Base-by-base conservation (phyloP, 1,139 yeast species). In the Hyphopichia wangnamkhiaoensis region DNA sequence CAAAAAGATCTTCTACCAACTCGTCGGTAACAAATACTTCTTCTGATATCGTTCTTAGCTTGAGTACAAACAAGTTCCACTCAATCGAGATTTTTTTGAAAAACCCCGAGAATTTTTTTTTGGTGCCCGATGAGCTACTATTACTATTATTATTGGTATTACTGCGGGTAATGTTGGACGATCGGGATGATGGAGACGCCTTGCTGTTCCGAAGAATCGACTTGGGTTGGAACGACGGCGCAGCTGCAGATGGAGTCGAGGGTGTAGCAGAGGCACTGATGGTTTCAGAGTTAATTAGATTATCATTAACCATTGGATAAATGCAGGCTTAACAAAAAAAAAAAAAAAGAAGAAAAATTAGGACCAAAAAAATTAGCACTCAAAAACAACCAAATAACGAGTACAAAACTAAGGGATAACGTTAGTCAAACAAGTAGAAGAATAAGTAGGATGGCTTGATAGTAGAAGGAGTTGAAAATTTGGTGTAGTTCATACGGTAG, bases 11-110 rank as follows among this genome's bases (percentile, higher is more conserved):
- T 16, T 65, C 71, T 1, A 71, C 59, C 1, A 59, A 54, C 44
- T 70, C 76, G 52, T 73, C 74, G 14, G 68, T 61, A 16, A 59
- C 56, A 37, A 73, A 63, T 8, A 67, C 69, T 30, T 68, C 74
- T 48, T 74, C 77, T 3, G 79, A 65, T 2, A 76, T 45, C 9
- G 66, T 53, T 38, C 63, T 62, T 28, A 76, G 38, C 37, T 61
- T 59, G 13, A 55, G 49, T 25, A 71, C 37, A 37, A 75, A 58
- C 14, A 58, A 45, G 49, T 54, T 59, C 56, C 68, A 66, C 56
- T 66, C 72, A 30, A 51, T 42, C 2, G 72, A 54, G 21, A 75
- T 55, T 35, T 59, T 59, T 34, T 57, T 64, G 36, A 73, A 58
- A 28, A 73, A 49, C 16, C 59, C 54, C 26, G 53, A 45, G 45